These are phyloP conservation scores for Ceratopteris richardii DNA, from an alignment of 75 land plant genomes.

Conservation along the genomic window DNA sequence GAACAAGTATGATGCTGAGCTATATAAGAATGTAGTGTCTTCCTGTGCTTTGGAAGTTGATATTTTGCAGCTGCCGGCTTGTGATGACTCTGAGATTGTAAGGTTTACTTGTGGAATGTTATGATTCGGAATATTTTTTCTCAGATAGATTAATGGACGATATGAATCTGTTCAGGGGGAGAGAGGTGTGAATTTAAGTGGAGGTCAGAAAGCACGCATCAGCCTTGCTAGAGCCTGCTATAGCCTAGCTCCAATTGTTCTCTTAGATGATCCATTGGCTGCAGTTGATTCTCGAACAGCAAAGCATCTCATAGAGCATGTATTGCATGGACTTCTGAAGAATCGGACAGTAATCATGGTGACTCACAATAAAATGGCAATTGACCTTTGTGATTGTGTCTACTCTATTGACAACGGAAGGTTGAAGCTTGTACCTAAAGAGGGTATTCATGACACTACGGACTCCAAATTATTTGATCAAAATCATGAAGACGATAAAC, in stretches of 20 bases:
- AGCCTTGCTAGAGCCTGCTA: conserved; percentile 31
- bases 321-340: conserved; percentile 20
- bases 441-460: no score
- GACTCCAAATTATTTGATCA: no score
- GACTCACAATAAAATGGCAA: conserved; percentile 20
- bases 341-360: conserved; percentile 18
- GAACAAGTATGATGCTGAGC: conserved; percentile 14
- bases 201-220: conserved; percentile 31
- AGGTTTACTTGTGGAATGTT: no score
- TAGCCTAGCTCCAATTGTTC: conserved; percentile 14
- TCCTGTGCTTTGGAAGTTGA: conserved; percentile 29
- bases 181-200: conserved; percentile 30
- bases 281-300: conserved; percentile 34
- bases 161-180: conserved; percentile 17
- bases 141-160: no score
- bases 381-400: conserved; percentile 10
- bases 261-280: conserved; percentile 29
- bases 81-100: conserved; percentile 30
- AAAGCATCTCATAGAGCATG: conserved; percentile 21
- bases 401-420: conserved; percentile 16
- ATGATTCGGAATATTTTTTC: not conserved
- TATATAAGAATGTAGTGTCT: conserved; percentile 12
- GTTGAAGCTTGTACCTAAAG: no score
- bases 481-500: no score
- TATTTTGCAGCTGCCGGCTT: conserved; percentile 12